These are phyloP conservation scores for Forsythia viridissima DNA, from an alignment of 257 asterid species.

Conservation along the genomic window DNA sequence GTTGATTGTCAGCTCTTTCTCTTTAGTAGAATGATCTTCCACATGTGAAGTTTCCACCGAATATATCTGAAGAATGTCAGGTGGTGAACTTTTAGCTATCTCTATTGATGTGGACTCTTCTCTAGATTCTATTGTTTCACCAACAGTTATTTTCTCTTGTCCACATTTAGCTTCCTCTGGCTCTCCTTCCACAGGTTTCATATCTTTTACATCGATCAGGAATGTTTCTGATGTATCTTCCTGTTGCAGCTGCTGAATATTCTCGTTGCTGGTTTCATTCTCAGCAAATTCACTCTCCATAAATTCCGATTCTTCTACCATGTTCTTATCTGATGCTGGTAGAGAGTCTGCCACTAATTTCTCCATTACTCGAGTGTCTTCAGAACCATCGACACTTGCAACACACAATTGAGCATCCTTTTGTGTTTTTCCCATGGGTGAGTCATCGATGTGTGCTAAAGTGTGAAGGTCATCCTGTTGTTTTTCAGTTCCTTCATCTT, in stretches of 20 bases:
- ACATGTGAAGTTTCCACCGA: not conserved
- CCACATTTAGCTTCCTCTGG: constrained; percentile 21
- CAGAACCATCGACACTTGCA: constrained; percentile 23
- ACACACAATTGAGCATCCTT: not conserved
- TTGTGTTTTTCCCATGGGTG: not conserved
- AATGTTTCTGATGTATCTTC: constrained; percentile 21
- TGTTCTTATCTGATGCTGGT: constrained; percentile 23
- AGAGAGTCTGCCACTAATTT: constrained; percentile 24
- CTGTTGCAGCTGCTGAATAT: constrained; percentile 15
- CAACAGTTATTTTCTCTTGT: not conserved
- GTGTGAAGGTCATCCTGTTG: constrained; percentile 15
- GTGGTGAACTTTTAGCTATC: not conserved
- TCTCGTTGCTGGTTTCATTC: constrained; percentile 13
- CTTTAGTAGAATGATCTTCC: not conserved
- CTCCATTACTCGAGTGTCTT: constrained; percentile 24
- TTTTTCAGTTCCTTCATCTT: constrained; percentile 19
- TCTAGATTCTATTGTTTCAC: not conserved
- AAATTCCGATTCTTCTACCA: constrained; percentile 9
- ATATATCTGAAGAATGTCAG: not conserved
- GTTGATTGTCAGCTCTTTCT: not conserved
- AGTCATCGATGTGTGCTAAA: constrained; percentile 5
- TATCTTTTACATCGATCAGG: constrained; percentile 13
- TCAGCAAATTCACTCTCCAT: constrained; percentile 21
- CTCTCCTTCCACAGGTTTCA: constrained; percentile 14
- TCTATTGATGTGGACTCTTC: not conserved